Conservation (phyloP, 2,329 filamentous ascomycete genomes). For the Pyricularia grisea region DNA sequence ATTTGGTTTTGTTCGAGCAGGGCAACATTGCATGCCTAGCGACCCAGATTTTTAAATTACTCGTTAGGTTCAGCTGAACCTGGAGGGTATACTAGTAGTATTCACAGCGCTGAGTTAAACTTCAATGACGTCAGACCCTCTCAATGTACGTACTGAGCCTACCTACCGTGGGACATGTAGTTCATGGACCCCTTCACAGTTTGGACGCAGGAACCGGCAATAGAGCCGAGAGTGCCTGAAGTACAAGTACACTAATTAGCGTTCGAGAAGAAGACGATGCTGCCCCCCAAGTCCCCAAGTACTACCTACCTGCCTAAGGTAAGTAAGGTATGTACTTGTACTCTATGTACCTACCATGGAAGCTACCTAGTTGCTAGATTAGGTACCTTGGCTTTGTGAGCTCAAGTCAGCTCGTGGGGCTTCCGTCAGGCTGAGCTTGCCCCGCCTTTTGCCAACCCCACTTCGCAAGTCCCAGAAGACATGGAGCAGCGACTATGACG, state of each 20-base stretch:
- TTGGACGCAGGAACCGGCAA: conserved; percentile 2
- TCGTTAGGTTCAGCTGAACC: background rate
- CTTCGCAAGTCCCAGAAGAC: background rate
- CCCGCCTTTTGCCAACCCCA: background rate
- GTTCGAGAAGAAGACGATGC: no score
- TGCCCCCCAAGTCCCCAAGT: background rate
- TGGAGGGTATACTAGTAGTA: background rate
- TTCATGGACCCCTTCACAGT: background rate
- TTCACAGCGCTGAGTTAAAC: background rate
- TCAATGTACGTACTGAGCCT: background rate
- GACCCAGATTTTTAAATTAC: background rate
- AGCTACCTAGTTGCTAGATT: no score
- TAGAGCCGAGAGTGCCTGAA: background rate
- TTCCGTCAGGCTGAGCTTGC: background rate
- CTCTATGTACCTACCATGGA: no score
- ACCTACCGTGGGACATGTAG: no score
- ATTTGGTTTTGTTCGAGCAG: background rate
- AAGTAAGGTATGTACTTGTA: no score
- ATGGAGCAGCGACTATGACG: background rate
- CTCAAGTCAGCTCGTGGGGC: background rate
- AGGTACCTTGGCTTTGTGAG: no score
- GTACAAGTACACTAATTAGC: background rate
- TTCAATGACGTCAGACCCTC: background rate
- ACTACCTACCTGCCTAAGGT: no score
- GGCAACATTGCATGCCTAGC: background rate